Base-by-base conservation (phyloP, 2,329 filamentous ascomycete species). In the Whalleya microplaca region DNA sequence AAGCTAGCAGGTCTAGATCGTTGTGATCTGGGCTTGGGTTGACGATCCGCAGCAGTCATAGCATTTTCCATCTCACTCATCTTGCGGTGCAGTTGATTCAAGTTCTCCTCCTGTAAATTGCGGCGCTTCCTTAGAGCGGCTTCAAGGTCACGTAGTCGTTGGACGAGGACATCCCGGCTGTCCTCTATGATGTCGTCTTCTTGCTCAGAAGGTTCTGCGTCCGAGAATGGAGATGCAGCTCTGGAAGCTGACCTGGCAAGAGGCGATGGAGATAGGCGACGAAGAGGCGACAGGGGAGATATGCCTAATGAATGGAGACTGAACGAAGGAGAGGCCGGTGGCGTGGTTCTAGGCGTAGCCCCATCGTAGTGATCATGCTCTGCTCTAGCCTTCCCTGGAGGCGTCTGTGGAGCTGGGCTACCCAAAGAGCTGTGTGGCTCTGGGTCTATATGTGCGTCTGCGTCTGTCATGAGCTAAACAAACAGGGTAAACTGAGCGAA, bases 101-200 rank as follows among this genome's bases (percentile, higher is more conserved):
- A 60, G 49, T 65, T 71, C 8, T 68, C 66, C 19, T 65, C 66
- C 14, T 68, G 51, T 42, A 72, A 44, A 49, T 64, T 45, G 16
- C 65, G 59, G 27, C 66, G 60, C 18, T 56, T 58, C 29, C 48
- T 62, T 8, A 72, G 48, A 37, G 63, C 58, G 12, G 67, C n/a
- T n/a, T n/a, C 63, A 37, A 69, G 59, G 20, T 67, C 64, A 49
- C 67, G 68, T 7, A 79, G 65, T 43, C 73, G 72, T 48, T 74
- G 70, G n/a, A 82, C 75, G 51, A 84, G 75, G 21, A 78, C 75
- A 58, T 81, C 75, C 53, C 73, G 75, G 66, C 72, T 73, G 56
- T 74, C 74, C 44, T 71, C 69, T 18, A 69, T 63, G 45, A 71
- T 53, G 27, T 67, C 62, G 37, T 70, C 69, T 18, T 63, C 69